A percentile compares a stretch with the other conserved stretches of the same genome.
Conservation (phyloP, 1,139 yeast species). For the Geotrichum cucujoidarum region DNA sequence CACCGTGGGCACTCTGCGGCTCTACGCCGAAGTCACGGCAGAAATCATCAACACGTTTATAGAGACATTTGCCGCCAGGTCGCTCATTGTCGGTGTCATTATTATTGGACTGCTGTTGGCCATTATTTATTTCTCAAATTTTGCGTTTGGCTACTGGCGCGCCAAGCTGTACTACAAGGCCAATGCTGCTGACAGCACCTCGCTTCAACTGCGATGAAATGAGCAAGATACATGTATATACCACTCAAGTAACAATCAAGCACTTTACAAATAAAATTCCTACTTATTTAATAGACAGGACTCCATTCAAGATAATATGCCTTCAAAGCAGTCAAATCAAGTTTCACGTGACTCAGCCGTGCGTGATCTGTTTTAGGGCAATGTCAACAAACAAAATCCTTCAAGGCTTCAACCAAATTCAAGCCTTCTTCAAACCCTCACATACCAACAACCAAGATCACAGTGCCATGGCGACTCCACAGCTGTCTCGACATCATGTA, state of each 20-base stretch:
- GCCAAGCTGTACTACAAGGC: constrained; percentile 21
- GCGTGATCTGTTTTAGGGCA: background rate
- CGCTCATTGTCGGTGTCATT: constrained; percentile 45
- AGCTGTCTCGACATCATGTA: background rate
- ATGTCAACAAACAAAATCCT: constrained; percentile 1
- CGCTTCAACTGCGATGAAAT: constrained; percentile 11
- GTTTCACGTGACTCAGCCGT: constrained; percentile 5
- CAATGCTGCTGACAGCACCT: background rate
- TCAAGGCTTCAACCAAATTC: background rate
- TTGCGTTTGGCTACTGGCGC: constrained; percentile 41
- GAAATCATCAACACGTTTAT: constrained; percentile 72
- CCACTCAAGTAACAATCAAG: background rate
- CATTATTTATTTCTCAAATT: constrained; percentile 39
- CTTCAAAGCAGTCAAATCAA: too few species aligned
- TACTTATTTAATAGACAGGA: too few species aligned
- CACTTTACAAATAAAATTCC: too few species aligned
- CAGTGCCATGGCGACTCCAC: background rate
- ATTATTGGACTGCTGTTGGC: constrained; percentile 33
- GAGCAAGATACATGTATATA: background rate
- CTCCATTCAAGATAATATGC: too few species aligned
- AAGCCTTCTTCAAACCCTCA: background rate
- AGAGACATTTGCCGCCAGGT: constrained; percentile 64
- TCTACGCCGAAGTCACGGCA: constrained; percentile 62
- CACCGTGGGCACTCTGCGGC: constrained; percentile 9
- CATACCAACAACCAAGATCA: background rate